These are phyloP conservation scores for Plasmodium cynomolgi DNA, from an alignment of 169 alveolate genomes.

Conservation along the genomic window DNA sequence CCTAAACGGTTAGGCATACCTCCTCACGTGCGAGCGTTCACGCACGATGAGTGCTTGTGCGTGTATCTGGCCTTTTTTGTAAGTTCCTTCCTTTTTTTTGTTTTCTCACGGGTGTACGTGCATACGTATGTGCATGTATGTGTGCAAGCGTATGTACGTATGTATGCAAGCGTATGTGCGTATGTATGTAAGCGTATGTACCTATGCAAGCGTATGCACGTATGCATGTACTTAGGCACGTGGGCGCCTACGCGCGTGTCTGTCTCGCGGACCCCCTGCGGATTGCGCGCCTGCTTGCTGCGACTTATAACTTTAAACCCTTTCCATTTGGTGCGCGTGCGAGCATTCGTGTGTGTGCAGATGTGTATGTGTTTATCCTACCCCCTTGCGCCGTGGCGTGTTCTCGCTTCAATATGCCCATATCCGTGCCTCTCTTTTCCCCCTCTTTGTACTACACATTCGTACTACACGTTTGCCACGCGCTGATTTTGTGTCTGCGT, in stretches of 20 bases:
- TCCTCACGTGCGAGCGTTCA: not conserved
- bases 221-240: not conserved
- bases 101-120: not conserved
- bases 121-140: slow-evolving; percentile 5
- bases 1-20: not conserved
- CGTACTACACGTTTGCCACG: slow-evolving; percentile 16
- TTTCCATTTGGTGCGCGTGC: not conserved
- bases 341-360: not conserved
- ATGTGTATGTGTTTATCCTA: not conserved
- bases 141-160: not conserved
- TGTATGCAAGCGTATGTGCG: not conserved
- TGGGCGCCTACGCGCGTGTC: not conserved
- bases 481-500: slow-evolving; percentile 49
- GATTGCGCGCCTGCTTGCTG: not conserved
- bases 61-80: not conserved
- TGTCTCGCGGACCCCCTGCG: not conserved
- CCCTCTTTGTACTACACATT: not conserved
- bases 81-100: slow-evolving; percentile 7
- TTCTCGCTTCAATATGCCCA: not conserved
- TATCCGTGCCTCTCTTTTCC: not conserved
- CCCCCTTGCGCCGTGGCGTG: not conserved
- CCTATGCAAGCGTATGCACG: no score
- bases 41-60: not conserved
- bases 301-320: not conserved
- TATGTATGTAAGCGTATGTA: not conserved